Conservation (phyloP, 2,329 filamentous ascomycete species). For the Alternaria brassicicola region DNA sequence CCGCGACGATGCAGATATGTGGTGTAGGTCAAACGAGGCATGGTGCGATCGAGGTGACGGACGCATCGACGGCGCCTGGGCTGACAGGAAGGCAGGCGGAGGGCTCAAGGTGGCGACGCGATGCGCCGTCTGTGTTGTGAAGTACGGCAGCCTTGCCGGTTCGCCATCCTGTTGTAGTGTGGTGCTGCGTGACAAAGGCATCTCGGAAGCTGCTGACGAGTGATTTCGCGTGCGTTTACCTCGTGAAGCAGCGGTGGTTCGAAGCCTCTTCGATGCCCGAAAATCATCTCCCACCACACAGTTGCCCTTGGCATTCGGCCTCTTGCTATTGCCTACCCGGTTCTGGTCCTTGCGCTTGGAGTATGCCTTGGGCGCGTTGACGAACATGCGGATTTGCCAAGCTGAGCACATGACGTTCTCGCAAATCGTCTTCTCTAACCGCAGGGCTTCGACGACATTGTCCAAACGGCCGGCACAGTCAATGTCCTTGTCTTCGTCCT, state of each 20-base stretch:
- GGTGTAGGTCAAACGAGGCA: conserved; percentile 6
- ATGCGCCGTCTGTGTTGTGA: not conserved
- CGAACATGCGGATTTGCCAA: conserved; percentile 47
- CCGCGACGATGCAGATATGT: not conserved
- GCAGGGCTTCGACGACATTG: conserved; percentile 39
- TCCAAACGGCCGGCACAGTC: conserved; percentile 37
- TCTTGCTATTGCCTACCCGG: conserved; percentile 44
- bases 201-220: conserved; percentile 10
- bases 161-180: conserved; percentile 11
- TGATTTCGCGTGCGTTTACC: conserved; percentile 9
- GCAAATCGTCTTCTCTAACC: conserved; percentile 46
- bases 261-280: conserved; percentile 16
- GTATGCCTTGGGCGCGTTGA: conserved; percentile 45
- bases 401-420: conserved; percentile 47
- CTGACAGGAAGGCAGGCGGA: not conserved
- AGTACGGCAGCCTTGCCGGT: conserved; percentile 6
- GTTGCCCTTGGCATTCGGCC: conserved; percentile 29
- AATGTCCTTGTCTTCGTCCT: conserved; percentile 41
- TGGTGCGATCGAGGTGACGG: not conserved
- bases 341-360: conserved; percentile 43
- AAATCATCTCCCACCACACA: conserved; percentile 3
- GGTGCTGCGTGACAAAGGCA: conserved; percentile 8
- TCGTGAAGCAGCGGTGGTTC: not conserved
- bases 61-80: not conserved
- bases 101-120: not conserved